Conservation (phyloP, 129 eudicot genomes). For the Chrysanthemum seticuspe region DNA sequence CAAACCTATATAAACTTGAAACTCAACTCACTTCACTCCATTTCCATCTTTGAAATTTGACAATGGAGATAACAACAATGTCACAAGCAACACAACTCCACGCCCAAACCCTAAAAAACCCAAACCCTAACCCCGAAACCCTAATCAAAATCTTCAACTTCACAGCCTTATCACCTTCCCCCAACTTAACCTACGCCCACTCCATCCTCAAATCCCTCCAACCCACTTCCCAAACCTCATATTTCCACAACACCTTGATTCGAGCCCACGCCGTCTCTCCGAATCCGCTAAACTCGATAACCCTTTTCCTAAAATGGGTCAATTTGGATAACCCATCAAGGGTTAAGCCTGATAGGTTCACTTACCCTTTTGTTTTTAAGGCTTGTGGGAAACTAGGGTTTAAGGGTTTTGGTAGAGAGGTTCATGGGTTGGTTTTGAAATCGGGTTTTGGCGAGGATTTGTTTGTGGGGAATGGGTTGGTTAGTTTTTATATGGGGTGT, state of each 20-base stretch:
- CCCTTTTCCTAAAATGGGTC: slow-evolving; percentile 44
- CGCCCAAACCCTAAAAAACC: slow-evolving; percentile 45
- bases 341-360: slow-evolving; percentile 48
- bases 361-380: slow-evolving; percentile 55
- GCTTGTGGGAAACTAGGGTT: slow-evolving; percentile 37
- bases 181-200: slow-evolving; percentile 53
- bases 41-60: neutral
- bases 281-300: slow-evolving; percentile 43
- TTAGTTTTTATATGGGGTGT: slow-evolving; percentile 40
- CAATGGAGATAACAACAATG: slow-evolving; percentile 58
- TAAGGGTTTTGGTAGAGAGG: slow-evolving; percentile 36
- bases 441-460: slow-evolving; percentile 31
- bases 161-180: slow-evolving; percentile 54
- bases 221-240: slow-evolving; percentile 38
- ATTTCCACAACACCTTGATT: slow-evolving; percentile 59
- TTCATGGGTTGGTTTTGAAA: slow-evolving; percentile 40
- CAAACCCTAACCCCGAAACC: slow-evolving; percentile 29
- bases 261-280: slow-evolving; percentile 45
- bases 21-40: neutral
- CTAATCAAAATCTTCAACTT: slow-evolving; percentile 54
- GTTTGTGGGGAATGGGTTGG: slow-evolving; percentile 34
- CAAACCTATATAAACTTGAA: neutral
- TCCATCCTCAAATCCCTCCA: slow-evolving; percentile 44
- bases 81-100: slow-evolving; percentile 54
- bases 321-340: slow-evolving; percentile 4